A percentile compares a stretch with the other conserved stretches of the same genome.
Evolutionary conservation across 1,139 yeast species (phyloP).

Genomic region (Yamadazyma jaroonii): DNA sequence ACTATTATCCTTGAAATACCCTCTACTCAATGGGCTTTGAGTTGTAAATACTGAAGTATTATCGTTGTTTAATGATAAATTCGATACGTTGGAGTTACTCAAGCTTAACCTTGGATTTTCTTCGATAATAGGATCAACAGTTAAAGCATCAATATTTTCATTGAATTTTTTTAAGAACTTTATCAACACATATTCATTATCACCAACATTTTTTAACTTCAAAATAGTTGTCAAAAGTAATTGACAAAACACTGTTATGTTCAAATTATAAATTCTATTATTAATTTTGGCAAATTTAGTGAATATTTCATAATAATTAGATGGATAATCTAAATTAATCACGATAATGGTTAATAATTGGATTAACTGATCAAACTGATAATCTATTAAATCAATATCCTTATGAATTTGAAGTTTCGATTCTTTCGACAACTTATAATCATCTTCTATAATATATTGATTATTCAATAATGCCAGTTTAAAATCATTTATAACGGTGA

Average conservation of each 20-base stretch:
- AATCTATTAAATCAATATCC: conserved; percentile 4
- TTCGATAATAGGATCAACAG: conserved; percentile 4
- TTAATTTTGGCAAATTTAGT: conserved; percentile 8
- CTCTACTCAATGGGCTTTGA: conserved; percentile 5
- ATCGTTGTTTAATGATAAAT: conserved; percentile 7
- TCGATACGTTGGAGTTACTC: conserved; percentile 6
- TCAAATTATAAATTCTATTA: conserved; percentile 6
- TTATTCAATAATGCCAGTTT: not conserved
- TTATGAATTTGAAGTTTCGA: not conserved
- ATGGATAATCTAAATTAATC: conserved; percentile 3
- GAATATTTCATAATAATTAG: conserved; percentile 5
- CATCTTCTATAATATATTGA: conserved; percentile 1
- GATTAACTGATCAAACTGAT: conserved; percentile 7
- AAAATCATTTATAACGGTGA: conserved; percentile 1
- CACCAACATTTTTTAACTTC: not conserved
- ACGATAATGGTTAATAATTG: conserved; percentile 6
- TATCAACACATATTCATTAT: conserved; percentile 4
- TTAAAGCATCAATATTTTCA: not conserved
- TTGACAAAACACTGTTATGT: conserved; percentile 5
- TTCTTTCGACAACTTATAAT: not conserved
- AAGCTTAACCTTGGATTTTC: conserved; percentile 5
- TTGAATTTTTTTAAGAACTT: conserved; percentile 5
- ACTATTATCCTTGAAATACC: not conserved
- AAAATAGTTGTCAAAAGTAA: conserved; percentile 4
- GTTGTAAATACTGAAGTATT: conserved; percentile 4